Evolutionary conservation across 1,139 yeast species (phyloP), one percentile per base, ranked within the genome.

Genomic region (Pichia sp.): DNA sequence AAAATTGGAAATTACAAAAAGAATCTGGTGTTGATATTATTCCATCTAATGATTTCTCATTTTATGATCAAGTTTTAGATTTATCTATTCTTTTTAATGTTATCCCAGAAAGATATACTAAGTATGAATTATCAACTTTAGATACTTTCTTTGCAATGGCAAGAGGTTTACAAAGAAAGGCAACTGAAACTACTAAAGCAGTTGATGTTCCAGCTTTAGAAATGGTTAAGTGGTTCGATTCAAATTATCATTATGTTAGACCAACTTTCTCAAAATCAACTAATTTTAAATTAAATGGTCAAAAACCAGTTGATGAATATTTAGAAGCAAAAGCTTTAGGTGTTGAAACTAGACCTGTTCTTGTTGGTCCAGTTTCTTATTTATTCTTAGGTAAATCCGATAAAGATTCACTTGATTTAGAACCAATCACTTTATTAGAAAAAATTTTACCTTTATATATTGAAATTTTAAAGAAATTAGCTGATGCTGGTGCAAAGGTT

Each of bases 221-320:
- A 80, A 92, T 92, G 98, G 98, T 92, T 62, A 92, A 92, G 78
- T 92, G 98, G 98, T 92, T 92, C 61, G 98, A 92, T 73, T 86
- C 97, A 55, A 92, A 92, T 87, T 92, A 92, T 86, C 98, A 92
- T 73, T 94, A 92, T 70, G 97, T 92, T 64, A 87, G 98, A 80
- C 98, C 98, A 71, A 94, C 98, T 60, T 87, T 92, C 75, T 87
- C 96, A 49, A 83, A 89, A 79, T 79, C 89, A 58, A 92, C 97
- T 55, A 82, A 83, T 62, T 94, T 92, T 86, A 90, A 92, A 78
- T 85, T 92, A 69, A 87, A 83, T 71, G 95, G 96, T 65, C 74
- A 82, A 64, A 92, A 92, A 80, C 97, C 98, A 65, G 94, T 92
- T 63, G 96, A 82, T 63, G 97, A 92, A 78, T 92, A 76, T 78